Conservation (phyloP, 2,329 filamentous ascomycete species). For the Apiospora koreana region DNA sequence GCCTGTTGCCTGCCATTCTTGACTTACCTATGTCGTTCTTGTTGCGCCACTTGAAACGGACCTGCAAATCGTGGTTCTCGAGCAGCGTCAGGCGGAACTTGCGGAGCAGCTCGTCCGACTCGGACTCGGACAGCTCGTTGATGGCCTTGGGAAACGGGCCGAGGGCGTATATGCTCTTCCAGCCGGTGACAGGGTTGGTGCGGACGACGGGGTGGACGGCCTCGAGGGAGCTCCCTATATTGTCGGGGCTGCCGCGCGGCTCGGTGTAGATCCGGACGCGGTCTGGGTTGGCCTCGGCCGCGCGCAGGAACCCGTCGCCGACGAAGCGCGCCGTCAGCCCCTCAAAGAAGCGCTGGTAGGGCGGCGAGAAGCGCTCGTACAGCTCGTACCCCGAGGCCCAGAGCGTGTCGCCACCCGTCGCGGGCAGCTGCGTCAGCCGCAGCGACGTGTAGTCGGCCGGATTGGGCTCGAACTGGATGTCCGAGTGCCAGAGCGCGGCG, state of each 20-base stretch:
- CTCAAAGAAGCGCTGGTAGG: constrained; percentile 55
- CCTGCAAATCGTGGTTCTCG: constrained; percentile 51
- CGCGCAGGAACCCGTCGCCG: constrained; percentile 38
- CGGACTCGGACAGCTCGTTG: constrained; percentile 43
- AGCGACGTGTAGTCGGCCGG: constrained; percentile 63
- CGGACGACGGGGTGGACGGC: constrained; percentile 58
- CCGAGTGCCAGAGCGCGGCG: constrained; percentile 53
- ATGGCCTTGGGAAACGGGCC: constrained; percentile 44
- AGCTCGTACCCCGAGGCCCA: constrained; percentile 65
- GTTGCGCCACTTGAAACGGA: constrained; percentile 47
- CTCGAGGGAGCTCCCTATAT: constrained; percentile 47
- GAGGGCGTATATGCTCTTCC: constrained; percentile 51
- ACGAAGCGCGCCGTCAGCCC: constrained; percentile 49
- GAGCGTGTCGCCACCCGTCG: constrained; percentile 58
- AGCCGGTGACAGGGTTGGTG: constrained; percentile 64
- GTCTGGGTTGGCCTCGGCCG: constrained; percentile 26
- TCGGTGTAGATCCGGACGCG: constrained; percentile 32
- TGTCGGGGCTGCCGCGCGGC: constrained; percentile 40
- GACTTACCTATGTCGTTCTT: constrained; percentile 42
- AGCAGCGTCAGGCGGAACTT: constrained; percentile 43
- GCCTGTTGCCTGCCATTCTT: too few relatives aligned
- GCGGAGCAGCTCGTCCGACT: constrained; percentile 43
- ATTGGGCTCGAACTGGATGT: constrained; percentile 61
- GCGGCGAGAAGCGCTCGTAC: constrained; percentile 54
- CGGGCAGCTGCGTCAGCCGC: constrained; percentile 56